A percentile compares a stretch with the other conserved stretches of the same genome.
These are phyloP conservation scores for Starmerella vitae DNA, from an alignment of 805 yeast genomes.

Conservation along the genomic window DNA sequence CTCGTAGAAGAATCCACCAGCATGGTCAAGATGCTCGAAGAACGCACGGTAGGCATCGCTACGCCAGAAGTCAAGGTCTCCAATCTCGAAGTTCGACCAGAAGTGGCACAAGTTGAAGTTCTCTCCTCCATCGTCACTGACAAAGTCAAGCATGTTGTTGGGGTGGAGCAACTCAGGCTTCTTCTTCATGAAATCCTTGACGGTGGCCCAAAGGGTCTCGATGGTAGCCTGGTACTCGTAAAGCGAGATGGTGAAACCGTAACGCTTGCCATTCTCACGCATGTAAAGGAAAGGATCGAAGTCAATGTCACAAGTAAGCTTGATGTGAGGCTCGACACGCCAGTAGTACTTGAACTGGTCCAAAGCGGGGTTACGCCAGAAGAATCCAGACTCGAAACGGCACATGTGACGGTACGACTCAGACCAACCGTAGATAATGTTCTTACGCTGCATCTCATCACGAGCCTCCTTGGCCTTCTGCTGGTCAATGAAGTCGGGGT, in stretches of 20 bases:
- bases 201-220: conserved; percentile 61
- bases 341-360: conserved; percentile 72
- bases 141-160: conserved; percentile 54
- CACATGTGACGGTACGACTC: conserved; percentile 82
- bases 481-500: conserved; percentile 67
- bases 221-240: conserved; percentile 60
- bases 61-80: conserved; percentile 57
- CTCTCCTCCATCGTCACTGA: conserved; percentile 56
- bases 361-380: conserved; percentile 58
- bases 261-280: conserved; percentile 58
- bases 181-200: conserved; percentile 46
- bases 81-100: conserved; percentile 75
- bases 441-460: conserved; percentile 37
- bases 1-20: conserved; percentile 75
- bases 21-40: conserved; percentile 47
- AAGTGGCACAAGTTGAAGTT: conserved; percentile 75
- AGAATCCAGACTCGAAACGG: conserved; percentile 73
- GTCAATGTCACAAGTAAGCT: conserved; percentile 60
- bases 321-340: conserved; percentile 81
- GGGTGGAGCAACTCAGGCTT: conserved; percentile 47
- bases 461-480: conserved; percentile 54
- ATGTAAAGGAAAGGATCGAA: conserved; percentile 70
- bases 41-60: conserved; percentile 42
- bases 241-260: conserved; percentile 64
- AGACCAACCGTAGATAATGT: conserved; percentile 61